Conservation (phyloP, 108 stramenopile genomes). For the Pseudonitzschia multiseries region DNA sequence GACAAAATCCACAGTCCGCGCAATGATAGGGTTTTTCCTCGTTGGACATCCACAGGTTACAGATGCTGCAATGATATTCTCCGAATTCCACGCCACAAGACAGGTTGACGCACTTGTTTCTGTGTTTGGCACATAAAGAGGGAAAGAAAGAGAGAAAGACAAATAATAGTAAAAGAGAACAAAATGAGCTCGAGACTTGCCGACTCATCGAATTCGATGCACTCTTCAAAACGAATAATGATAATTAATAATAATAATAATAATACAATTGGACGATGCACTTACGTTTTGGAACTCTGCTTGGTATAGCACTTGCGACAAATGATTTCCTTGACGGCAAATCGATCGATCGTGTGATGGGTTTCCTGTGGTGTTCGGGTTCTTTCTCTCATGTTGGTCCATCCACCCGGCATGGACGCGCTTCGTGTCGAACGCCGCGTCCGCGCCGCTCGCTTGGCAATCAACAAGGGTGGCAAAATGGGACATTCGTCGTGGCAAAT, state of each 20-base stretch:
- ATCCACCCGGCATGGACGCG: slow-evolving; percentile 57
- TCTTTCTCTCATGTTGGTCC: slow-evolving; percentile 25
- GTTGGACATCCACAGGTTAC: slow-evolving; percentile 85
- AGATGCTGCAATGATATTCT: slow-evolving; percentile 82
- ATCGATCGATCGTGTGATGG: slow-evolving; percentile 86
- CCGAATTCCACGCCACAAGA: slow-evolving; percentile 71
- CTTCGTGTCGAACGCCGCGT: slow-evolving; percentile 35
- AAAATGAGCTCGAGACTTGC: neutral
- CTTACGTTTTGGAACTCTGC: slow-evolving; percentile 81
- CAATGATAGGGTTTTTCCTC: slow-evolving; percentile 87
- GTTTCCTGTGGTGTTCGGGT: slow-evolving; percentile 53
- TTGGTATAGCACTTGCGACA: slow-evolving; percentile 80
- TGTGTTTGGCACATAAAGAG: slow-evolving; percentile 27
- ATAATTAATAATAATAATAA: too few relatives aligned
- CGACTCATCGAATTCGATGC: neutral
- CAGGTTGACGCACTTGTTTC: slow-evolving; percentile 64
- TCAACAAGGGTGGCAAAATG: slow-evolving; percentile 60
- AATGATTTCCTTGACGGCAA: slow-evolving; percentile 71
- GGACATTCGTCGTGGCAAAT: slow-evolving; percentile 88
- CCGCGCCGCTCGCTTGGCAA: slow-evolving; percentile 27
- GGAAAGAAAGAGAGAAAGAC: slow-evolving; percentile 7
- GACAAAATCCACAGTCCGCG: slow-evolving; percentile 84
- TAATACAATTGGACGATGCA: too few relatives aligned
- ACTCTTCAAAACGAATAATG: too few relatives aligned
- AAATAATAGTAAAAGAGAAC: neutral